These are phyloP conservation scores for Beta lomatogona DNA, from an alignment of 179 eudicot genomes.

Conservation along the genomic window DNA sequence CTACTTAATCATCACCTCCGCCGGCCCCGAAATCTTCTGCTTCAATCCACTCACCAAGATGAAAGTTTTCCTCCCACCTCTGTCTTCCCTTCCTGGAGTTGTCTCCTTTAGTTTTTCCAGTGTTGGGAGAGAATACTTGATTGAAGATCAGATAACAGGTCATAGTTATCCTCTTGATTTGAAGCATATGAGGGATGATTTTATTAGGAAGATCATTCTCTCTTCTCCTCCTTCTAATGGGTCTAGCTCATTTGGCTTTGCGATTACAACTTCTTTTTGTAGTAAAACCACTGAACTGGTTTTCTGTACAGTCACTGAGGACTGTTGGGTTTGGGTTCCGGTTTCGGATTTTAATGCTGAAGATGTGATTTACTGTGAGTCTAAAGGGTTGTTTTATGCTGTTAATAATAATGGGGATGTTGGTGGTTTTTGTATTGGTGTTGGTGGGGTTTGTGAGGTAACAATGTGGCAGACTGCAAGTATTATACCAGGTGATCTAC, in stretches of 20 bases:
- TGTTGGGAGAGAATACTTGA: slow-evolving; percentile 52
- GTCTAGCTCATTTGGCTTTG: slow-evolving; percentile 41
- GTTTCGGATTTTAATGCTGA: slow-evolving; percentile 39
- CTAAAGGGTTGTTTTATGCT: slow-evolving; percentile 49
- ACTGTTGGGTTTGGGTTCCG: slow-evolving; percentile 50
- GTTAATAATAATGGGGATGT: slow-evolving; percentile 53
- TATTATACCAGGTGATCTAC: slow-evolving; percentile 52
- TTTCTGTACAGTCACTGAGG: slow-evolving; percentile 45
- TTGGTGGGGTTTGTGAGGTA: slow-evolving; percentile 5
- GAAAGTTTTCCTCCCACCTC: slow-evolving; percentile 46
- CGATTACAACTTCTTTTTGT: slow-evolving; percentile 30
- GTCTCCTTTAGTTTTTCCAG: slow-evolving; percentile 33
- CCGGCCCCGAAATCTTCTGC: slow-evolving; percentile 45
- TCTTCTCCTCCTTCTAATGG: slow-evolving; percentile 33
- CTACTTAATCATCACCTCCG: slow-evolving; percentile 48
- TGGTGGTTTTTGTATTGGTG: slow-evolving; percentile 5
- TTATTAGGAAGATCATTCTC: slow-evolving; percentile 49
- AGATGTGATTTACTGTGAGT: slow-evolving; percentile 53
- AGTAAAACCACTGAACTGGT: slow-evolving; percentile 46
- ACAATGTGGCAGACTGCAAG: slow-evolving; percentile 15
- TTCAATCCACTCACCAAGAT: slow-evolving; percentile 51
- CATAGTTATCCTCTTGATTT: slow-evolving; percentile 26
- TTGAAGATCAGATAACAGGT: slow-evolving; percentile 20
- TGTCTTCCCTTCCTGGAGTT: slow-evolving; percentile 56
- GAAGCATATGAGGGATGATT: slow-evolving; percentile 53